phyloP scores from a whole-genome alignment of 169 alveolate genomes.

The Amoebophrya sp. region DNA sequence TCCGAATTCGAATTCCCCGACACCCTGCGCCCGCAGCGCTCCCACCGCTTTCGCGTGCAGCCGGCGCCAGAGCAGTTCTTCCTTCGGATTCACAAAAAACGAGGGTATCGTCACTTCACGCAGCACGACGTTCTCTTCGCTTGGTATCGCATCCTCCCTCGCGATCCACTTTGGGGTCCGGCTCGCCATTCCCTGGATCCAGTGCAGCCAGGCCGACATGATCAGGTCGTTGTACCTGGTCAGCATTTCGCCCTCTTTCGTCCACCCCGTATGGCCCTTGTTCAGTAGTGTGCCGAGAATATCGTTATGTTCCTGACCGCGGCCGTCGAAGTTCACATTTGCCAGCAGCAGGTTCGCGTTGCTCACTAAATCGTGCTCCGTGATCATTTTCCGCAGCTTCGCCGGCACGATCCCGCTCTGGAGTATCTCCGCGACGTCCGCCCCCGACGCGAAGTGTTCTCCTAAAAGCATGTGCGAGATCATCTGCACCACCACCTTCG shows the following conservation, averaged over 20 bases:
- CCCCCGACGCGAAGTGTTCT: background rate
- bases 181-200: background rate
- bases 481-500: background rate
- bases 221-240: background rate
- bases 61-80: no score
- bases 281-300: background rate
- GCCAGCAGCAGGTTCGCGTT: background rate
- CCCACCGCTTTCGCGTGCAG: no score
- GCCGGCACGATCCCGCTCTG: background rate
- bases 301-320: background rate
- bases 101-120: background rate
- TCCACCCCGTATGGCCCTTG: background rate
- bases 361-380: background rate
- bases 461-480: background rate
- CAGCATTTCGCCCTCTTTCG: background rate
- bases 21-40: no score
- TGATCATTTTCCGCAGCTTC: background rate
- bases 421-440: background rate
- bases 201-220: background rate
- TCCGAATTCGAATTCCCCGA: no score
- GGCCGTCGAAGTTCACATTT: background rate
- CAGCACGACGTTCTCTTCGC: no score
- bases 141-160: no score
- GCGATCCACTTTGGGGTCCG: no score
- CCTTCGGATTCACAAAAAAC: background rate